phyloP scores from a whole-genome alignment of 2,329 filamentous ascomycete genomes.

The Cladosporium sp. region DNA sequence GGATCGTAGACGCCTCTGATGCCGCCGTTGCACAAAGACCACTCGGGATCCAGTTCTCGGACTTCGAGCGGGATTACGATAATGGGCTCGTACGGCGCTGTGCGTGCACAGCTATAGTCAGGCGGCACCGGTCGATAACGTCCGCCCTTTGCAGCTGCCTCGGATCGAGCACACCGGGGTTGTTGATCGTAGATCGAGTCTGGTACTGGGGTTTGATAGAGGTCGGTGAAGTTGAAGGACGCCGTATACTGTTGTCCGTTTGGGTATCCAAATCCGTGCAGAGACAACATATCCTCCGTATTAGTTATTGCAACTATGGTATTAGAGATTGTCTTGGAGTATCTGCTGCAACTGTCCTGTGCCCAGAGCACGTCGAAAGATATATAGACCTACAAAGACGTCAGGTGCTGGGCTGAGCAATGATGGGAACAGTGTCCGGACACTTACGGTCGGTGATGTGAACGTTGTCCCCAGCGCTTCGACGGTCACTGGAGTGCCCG shows the following conservation, averaged over 20 bases:
- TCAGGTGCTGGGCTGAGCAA: not conserved
- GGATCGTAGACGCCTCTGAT: slow-evolving; percentile 18
- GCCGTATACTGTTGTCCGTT: not conserved
- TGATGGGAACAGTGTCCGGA: no score
- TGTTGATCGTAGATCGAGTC: slow-evolving; percentile 17
- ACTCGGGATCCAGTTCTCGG: slow-evolving; percentile 14
- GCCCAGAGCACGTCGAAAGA: slow-evolving; percentile 19
- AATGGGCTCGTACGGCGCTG: slow-evolving; percentile 16
- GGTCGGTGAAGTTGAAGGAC: slow-evolving; percentile 11
- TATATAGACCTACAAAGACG: slow-evolving; percentile 15
- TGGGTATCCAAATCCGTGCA: slow-evolving; percentile 9
- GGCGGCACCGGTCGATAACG: not conserved
- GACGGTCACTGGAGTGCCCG: slow-evolving; percentile 4
- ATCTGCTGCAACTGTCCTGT: slow-evolving; percentile 15
- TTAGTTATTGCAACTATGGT: slow-evolving; percentile 18
- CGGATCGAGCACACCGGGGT: slow-evolving; percentile 15
- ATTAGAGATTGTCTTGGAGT: slow-evolving; percentile 14
- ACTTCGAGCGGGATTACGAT: slow-evolving; percentile 15
- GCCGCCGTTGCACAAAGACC: slow-evolving; percentile 17
- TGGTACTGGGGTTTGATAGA: slow-evolving; percentile 3
- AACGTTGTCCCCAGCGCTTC: slow-evolving; percentile 14
- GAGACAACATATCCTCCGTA: slow-evolving; percentile 13
- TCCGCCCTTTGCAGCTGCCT: not conserved
- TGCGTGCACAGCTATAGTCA: slow-evolving; percentile 13
- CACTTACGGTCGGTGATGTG: slow-evolving; percentile 16